A percentile compares a stretch with the other conserved stretches of the same genome.
Conservation (phyloP, 208 protist species). For the Leishmania gerbilli region DNA sequence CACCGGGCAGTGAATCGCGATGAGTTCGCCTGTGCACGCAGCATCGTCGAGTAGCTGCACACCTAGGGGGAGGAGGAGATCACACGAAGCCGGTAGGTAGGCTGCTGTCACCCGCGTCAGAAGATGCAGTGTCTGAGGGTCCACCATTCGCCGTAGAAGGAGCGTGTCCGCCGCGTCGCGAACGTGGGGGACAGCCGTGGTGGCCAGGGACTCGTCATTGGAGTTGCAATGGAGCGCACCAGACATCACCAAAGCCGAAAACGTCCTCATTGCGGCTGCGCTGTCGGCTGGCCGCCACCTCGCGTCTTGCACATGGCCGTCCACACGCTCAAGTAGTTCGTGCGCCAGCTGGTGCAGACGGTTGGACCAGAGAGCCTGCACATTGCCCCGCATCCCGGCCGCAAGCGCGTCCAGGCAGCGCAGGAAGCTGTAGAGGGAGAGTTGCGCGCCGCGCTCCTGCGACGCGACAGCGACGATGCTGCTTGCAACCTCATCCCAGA, state of each 20-base stretch:
- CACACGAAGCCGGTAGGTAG: background rate
- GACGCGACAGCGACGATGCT: background rate
- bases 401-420: constrained; percentile 22
- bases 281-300: background rate
- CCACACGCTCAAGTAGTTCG: constrained; percentile 9
- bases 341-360: constrained; percentile 6
- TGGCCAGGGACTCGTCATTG: background rate
- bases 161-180: background rate
- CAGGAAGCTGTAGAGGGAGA: constrained; percentile 22
- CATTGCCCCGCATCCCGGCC: constrained; percentile 2
- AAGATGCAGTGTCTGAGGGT: constrained; percentile 5
- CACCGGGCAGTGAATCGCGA: background rate
- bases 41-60: constrained; percentile 1
- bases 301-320: background rate
- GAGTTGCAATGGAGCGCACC: background rate
- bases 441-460: background rate
- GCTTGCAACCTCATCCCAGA: constrained; percentile 20
- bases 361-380: constrained; percentile 9
- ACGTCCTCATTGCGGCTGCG: background rate
- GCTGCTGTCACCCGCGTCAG: constrained; percentile 7
- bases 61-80: constrained; percentile 2
- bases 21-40: background rate
- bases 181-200: background rate
- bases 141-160: constrained; percentile 1
- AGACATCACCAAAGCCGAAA: background rate